These are phyloP conservation scores for Cystobasidiaceae sp. DNA, from an alignment of 1,284 basidiomycete genomes.

Conservation along the genomic window DNA sequence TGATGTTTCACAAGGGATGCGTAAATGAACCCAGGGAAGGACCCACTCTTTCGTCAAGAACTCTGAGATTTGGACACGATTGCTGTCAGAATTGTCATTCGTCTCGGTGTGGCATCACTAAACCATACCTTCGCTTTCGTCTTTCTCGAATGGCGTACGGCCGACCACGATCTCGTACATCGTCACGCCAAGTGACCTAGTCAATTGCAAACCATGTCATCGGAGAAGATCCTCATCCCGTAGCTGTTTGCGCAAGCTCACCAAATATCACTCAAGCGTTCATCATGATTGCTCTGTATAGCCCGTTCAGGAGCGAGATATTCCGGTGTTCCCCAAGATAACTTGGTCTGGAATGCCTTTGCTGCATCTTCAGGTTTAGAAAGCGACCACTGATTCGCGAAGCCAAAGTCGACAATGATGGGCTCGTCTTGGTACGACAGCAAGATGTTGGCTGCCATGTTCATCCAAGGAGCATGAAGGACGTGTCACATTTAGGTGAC, in stretches of 20 bases:
- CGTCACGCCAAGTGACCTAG: slow-evolving; percentile 53
- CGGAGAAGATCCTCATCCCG: slow-evolving; percentile 72
- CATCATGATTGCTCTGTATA: slow-evolving; percentile 77
- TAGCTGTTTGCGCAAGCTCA: background rate
- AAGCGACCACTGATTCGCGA: slow-evolving; percentile 67
- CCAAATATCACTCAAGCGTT: slow-evolving; percentile 87
- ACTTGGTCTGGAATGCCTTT: slow-evolving; percentile 8
- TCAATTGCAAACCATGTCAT: too few species aligned
- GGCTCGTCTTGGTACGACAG: slow-evolving; percentile 67
- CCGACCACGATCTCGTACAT: slow-evolving; percentile 88
- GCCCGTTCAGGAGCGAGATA: slow-evolving; percentile 76
- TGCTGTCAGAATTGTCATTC: background rate
- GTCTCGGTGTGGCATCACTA: too few species aligned
- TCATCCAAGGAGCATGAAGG: slow-evolving; percentile 27
- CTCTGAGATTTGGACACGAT: slow-evolving; percentile 45
- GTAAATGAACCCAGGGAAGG: too few species aligned
- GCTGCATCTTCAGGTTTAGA: background rate
- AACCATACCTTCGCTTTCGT: slow-evolving; percentile 60
- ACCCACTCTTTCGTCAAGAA: slow-evolving; percentile 62
- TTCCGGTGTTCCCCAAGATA: slow-evolving; percentile 68
- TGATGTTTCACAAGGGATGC: too few species aligned
- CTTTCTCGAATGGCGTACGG: slow-evolving; percentile 81
- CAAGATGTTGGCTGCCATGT: slow-evolving; percentile 64
- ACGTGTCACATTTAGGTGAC: slow-evolving; percentile 1
- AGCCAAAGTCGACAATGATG: slow-evolving; percentile 85